Conservation (phyloP, 2,329 filamentous ascomycete genomes). For the Trichoderma harzianum region DNA sequence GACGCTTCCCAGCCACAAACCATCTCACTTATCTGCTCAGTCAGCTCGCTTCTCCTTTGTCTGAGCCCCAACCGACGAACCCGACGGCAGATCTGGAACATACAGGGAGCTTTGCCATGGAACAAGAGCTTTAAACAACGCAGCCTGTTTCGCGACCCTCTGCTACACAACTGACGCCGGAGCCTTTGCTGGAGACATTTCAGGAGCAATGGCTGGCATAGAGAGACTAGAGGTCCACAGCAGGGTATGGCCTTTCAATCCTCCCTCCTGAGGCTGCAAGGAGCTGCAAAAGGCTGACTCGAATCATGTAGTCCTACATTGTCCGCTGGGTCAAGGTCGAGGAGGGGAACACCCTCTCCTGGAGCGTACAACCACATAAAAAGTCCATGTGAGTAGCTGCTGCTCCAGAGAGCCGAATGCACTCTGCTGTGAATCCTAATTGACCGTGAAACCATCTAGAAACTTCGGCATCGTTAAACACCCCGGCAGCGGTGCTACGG, state of each 20-base stretch:
- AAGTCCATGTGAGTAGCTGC: constrained; percentile 71
- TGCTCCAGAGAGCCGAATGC: not conserved
- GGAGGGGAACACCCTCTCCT: constrained; percentile 87
- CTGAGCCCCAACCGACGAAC: not conserved
- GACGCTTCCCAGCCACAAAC: not conserved
- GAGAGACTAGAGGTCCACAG: constrained; percentile 97
- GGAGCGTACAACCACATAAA: constrained; percentile 96
- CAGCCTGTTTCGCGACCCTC: constrained; percentile 4
- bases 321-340: constrained; percentile 95
- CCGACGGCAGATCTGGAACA: not conserved
- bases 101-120: constrained; percentile 16
- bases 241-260: constrained; percentile 60
- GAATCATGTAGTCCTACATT: constrained; percentile 79
- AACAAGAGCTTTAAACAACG: constrained; percentile 13
- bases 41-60: not conserved
- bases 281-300: constrained; percentile 22
- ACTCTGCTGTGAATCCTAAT: not conserved
- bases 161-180: not conserved
- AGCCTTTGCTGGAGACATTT: not conserved
- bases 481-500: constrained; percentile 66
- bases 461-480: constrained; percentile 99
- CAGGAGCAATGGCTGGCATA: constrained; percentile 73
- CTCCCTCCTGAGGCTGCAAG: not conserved
- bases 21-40: not conserved
- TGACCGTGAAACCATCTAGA: constrained; percentile 36